Evolutionary conservation across 208 protist genomes (phyloP).

Genomic region (Trypanosoma boissoni): DNA sequence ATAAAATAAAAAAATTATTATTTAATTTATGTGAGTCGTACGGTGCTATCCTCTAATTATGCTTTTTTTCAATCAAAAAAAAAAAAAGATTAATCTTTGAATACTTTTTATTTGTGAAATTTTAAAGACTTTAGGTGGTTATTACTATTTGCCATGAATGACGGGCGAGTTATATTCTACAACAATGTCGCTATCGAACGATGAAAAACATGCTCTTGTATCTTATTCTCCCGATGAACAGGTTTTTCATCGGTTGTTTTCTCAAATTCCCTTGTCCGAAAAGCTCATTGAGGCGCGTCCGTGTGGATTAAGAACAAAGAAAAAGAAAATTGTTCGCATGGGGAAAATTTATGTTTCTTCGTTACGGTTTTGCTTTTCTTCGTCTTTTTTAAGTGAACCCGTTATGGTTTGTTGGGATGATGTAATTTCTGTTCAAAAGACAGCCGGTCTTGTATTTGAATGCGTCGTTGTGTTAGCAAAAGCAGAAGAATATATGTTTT

Average conservation of each 20-base stretch:
- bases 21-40: too few relatives aligned
- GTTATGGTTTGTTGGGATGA: constrained; percentile 44
- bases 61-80: too few relatives aligned
- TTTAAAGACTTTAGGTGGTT: too few relatives aligned
- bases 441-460: constrained; percentile 40
- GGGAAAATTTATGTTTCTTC: constrained; percentile 53
- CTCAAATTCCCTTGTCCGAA: constrained; percentile 38
- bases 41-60: too few relatives aligned
- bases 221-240: constrained; percentile 32
- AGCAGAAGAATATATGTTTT: constrained; percentile 34
- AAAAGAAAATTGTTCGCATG: constrained; percentile 45
- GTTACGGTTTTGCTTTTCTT: constrained; percentile 51
- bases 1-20: too few relatives aligned
- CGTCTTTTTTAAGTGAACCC: constrained; percentile 41
- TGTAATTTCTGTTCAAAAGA: constrained; percentile 35
- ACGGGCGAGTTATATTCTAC: neutral
- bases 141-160: too few relatives aligned
- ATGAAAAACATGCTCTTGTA: constrained; percentile 10
- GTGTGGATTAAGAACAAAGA: constrained; percentile 35
- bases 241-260: constrained; percentile 45
- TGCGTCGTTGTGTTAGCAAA: constrained; percentile 34
- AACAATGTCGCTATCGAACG: neutral
- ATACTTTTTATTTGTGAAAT: constrained; percentile 13
- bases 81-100: constrained; percentile 13
- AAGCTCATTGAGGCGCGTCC: constrained; percentile 45